These are phyloP conservation scores for Globisporangium alternatum DNA, from an alignment of 352 stramenopile genomes.

Conservation along the genomic window DNA sequence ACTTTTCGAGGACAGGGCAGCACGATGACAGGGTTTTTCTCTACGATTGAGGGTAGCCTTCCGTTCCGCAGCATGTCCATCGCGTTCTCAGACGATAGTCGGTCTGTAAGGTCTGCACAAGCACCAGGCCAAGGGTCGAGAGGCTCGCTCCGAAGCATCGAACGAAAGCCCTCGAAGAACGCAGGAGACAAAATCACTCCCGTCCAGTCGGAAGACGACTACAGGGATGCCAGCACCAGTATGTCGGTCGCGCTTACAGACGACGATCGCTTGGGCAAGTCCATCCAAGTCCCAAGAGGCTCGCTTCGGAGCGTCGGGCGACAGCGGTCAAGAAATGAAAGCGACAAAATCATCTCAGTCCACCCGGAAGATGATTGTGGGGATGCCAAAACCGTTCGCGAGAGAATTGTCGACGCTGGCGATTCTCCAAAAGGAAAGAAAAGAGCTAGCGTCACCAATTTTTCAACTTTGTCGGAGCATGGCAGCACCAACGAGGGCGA, in stretches of 20 bases:
- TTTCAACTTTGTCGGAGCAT: conserved; percentile 1
- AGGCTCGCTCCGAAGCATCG: conserved; percentile 1
- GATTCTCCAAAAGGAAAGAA: not conserved
- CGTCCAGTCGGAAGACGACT: not conserved
- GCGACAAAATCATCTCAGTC: conserved; percentile 14
- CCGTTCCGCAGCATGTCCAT: conserved; percentile 31
- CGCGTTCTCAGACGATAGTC: conserved; percentile 13
- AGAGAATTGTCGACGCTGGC: not conserved
- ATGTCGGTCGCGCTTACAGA: conserved; percentile 21
- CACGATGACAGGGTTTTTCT: conserved; percentile 23
- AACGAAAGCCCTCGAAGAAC: not conserved
- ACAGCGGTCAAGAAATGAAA: not conserved
- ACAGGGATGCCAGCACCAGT: conserved; percentile 3
- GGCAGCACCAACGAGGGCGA: conserved; percentile 6
- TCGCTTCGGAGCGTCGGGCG: conserved; percentile 5
- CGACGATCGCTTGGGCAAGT: conserved; percentile 7
- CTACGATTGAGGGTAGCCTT: conserved; percentile 14
- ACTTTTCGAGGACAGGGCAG: not conserved
- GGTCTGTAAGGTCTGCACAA: conserved; percentile 6
- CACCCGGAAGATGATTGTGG: conserved; percentile 12
- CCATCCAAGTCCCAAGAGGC: not conserved
- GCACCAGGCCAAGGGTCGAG: not conserved
- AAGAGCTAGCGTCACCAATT: conserved; percentile 6
- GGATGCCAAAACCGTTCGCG: not conserved
- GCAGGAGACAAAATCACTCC: conserved; percentile 11